These are phyloP conservation scores for Clarkia xantiana DNA, from an alignment of 345 rosid genomes.

Conservation along the genomic window DNA sequence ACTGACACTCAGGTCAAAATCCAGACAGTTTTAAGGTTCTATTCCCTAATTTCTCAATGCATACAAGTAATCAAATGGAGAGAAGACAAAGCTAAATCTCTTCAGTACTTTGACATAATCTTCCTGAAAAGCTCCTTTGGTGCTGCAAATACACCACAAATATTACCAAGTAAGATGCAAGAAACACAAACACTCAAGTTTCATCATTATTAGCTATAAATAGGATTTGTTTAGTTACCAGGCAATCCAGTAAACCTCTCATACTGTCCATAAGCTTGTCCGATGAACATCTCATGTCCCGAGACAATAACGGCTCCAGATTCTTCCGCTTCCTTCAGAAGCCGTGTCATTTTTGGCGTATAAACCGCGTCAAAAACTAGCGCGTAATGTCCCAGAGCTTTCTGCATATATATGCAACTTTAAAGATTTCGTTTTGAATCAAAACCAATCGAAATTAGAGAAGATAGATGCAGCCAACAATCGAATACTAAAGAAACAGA, in stretches of 20 bases:
- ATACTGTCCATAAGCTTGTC: slow-evolving; percentile 81
- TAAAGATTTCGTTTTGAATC: background rate
- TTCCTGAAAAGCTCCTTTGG: slow-evolving; percentile 63
- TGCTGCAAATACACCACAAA: slow-evolving; percentile 29
- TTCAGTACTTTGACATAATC: slow-evolving; percentile 48
- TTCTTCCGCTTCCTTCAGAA: slow-evolving; percentile 74
- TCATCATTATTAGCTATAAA: too few species aligned
- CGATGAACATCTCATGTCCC: slow-evolving; percentile 80
- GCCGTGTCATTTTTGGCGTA: slow-evolving; percentile 72
- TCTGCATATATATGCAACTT: slow-evolving; percentile 19
- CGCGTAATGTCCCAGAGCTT: slow-evolving; percentile 51
- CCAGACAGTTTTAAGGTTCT: too few species aligned
- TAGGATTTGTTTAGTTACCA: slow-evolving; percentile 5
- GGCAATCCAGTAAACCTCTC: slow-evolving; percentile 55
- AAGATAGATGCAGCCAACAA: too few species aligned
- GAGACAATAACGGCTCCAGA: slow-evolving; percentile 58
- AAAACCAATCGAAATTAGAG: too few species aligned
- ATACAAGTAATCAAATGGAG: too few species aligned
- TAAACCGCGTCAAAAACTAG: slow-evolving; percentile 82
- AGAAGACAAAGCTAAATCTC: background rate
- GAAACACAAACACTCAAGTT: slow-evolving; percentile 1
- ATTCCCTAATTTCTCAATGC: too few species aligned
- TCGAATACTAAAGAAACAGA: slow-evolving; percentile 4
- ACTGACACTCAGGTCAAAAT: too few species aligned
- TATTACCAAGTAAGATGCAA: background rate